These are phyloP conservation scores for Ustilago trichophora DNA, from an alignment of 1,284 basidiomycete genomes.

Conservation along the genomic window DNA sequence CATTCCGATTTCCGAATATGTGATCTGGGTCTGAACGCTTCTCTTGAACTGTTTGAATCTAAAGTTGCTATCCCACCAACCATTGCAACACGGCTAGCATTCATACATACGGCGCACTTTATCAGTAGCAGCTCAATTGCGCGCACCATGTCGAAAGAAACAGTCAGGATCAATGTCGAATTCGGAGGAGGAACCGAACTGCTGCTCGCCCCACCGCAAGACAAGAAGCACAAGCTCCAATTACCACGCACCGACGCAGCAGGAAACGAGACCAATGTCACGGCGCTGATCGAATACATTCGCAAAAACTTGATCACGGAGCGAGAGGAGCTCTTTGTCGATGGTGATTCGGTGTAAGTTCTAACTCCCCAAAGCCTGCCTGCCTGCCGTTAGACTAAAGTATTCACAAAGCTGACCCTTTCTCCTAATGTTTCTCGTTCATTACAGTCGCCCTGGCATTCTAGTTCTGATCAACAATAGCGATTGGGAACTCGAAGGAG, in stretches of 20 bases:
- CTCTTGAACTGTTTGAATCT: too few species aligned
- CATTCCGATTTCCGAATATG: conserved; percentile 1
- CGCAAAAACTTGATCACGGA: conserved; percentile 82
- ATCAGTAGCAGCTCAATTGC: too few species aligned
- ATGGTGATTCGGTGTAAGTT: conserved; percentile 87
- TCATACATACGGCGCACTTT: too few species aligned
- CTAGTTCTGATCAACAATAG: conserved; percentile 94
- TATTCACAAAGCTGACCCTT: too few species aligned
- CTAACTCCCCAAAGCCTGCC: too few species aligned
- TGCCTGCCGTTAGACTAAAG: too few species aligned
- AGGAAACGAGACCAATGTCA: conserved; percentile 72
- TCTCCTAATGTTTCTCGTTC: not conserved
- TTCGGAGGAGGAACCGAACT: conserved; percentile 63
- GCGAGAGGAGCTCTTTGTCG: conserved; percentile 87
- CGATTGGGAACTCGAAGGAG: conserved; percentile 97
- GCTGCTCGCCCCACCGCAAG: conserved; percentile 58
- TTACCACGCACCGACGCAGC: conserved; percentile 30
- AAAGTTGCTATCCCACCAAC: too few species aligned
- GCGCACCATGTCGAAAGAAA: conserved; percentile 16
- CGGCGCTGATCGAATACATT: conserved; percentile 82
- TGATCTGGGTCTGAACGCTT: too few species aligned
- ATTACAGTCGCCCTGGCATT: conserved; percentile 86
- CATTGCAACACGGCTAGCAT: too few species aligned
- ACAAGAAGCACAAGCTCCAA: conserved; percentile 54
- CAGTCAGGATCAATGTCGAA: conserved; percentile 43